Base-by-base conservation (phyloP, 2,329 filamentous ascomycete species). In the Sporothrix pallida region DNA sequence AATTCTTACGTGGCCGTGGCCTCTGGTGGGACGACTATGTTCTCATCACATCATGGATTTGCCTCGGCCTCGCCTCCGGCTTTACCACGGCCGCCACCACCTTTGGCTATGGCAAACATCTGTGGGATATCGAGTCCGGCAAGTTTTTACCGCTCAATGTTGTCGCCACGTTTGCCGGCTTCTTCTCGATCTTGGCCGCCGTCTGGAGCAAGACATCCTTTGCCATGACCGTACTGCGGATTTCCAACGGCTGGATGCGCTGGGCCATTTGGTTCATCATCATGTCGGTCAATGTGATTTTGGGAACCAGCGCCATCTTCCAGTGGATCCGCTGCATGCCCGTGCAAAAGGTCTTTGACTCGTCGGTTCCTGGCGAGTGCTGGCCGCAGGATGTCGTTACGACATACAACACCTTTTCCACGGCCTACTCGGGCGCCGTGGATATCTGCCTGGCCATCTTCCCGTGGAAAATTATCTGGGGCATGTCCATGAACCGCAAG, bases 401-500 rank as follows among this genome's bases (percentile, higher is more conserved):
- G 12, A 82, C 72, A 9, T 63, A 63, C 31, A 81, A 80, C 60
- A 77, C 80, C 0, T 82, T 81, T 50, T 77, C 79, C 0, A 77
- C 78, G 5, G 75, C 80, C 80, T 75, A 71, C 78, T 72, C 15
- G n/a, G 68, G 68, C 52, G 52, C 20, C 26, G 46, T 75, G 73
- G 75, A 0, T 3, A 15, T 23, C 15, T 44, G 20, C 60, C 7
- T 85, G 8, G 83, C 83, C 0, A 48, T 83, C 0, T 74, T 85
- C 2, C 83, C 83, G 0, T 84, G 81, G 83, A 81, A 78, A 26
- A 80, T 85, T 9, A 81, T 85, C 60, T 82, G 81, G 82, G 78
- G 78, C 0, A 76, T 83, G 15, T 79, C 79, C 8, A 83, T 84
- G 80, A 82, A 79, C 72, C 77, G 76, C 42, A 82, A 80, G 74